Evolutionary conservation across 441 rosid species (phyloP).

Genomic region (Adansonia gregorii): DNA sequence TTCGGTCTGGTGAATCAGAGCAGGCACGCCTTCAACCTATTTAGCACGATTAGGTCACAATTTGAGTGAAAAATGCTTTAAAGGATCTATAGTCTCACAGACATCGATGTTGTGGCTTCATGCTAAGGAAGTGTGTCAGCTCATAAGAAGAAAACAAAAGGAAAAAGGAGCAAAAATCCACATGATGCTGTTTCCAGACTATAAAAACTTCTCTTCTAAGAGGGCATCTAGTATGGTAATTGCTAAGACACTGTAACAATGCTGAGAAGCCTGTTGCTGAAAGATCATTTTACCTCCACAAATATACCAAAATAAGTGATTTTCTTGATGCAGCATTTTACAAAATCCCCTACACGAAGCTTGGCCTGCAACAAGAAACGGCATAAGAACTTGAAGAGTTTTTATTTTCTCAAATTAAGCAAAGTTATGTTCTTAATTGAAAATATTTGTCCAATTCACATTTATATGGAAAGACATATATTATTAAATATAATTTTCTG

Average conservation of each 20-base stretch:
- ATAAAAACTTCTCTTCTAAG: neutral
- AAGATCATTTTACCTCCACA: constrained; percentile 66
- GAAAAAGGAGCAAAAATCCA: constrained; percentile 1
- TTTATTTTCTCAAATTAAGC: constrained; percentile 16
- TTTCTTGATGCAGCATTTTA: constrained; percentile 75
- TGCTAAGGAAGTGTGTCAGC: constrained; percentile 7
- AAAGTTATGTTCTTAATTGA: constrained; percentile 13
- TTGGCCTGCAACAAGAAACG: constrained; percentile 56
- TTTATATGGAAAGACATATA: neutral
- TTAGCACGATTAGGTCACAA: constrained; percentile 24
- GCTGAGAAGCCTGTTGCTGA: neutral
- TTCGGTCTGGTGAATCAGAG: constrained; percentile 87
- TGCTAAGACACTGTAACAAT: neutral
- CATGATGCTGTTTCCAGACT: neutral
- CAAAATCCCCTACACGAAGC: constrained; percentile 89
- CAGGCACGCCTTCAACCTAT: constrained; percentile 87
- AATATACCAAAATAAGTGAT: constrained; percentile 82
- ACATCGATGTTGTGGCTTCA: constrained; percentile 7
- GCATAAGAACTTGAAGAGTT: constrained; percentile 15
- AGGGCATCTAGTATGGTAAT: neutral
- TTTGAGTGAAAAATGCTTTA: neutral
- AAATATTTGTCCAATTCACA: constrained; percentile 3
- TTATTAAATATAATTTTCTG: neutral
- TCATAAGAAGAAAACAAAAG: neutral
- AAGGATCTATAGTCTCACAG: constrained; percentile 13